These are phyloP conservation scores for Ascochyta viciae-villosae DNA, from an alignment of 2,329 filamentous ascomycete genomes.

Conservation along the genomic window DNA sequence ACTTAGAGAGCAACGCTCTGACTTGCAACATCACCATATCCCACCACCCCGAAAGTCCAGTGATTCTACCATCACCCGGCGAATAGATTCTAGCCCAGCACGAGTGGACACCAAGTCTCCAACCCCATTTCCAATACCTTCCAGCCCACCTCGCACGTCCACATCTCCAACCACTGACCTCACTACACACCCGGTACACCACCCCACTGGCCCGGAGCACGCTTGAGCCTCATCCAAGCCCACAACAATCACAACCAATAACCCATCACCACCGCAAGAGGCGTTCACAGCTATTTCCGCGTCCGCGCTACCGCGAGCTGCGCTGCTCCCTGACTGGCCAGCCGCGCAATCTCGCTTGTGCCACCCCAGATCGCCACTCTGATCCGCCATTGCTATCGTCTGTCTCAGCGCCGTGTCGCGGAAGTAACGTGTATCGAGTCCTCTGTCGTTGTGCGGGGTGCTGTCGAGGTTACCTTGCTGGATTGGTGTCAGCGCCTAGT, in stretches of 20 bases:
- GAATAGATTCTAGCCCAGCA: neutral
- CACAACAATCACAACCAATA: conserved; percentile 1
- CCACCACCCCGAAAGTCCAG: too few species aligned
- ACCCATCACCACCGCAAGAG: conserved; percentile 3
- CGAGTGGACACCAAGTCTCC: neutral
- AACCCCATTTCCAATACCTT: conserved; percentile 1
- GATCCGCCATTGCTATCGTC: conserved; percentile 2
- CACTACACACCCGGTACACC: neutral
- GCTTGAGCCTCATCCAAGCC: conserved; percentile 9
- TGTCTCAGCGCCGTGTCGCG: conserved; percentile 7
- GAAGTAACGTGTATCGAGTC: conserved; percentile 6
- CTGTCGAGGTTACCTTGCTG: neutral
- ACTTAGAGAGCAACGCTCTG: too few species aligned
- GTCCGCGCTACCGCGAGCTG: neutral
- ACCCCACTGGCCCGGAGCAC: conserved; percentile 9
- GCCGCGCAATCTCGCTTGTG: conserved; percentile 12
- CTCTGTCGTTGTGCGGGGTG: neutral
- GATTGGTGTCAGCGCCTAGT: too few species aligned
- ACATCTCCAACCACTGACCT: conserved; percentile 3
- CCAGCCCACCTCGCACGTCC: neutral
- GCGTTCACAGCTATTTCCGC: conserved; percentile 5
- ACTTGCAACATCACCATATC: too few species aligned
- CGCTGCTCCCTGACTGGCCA: conserved; percentile 2
- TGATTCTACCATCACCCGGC: too few species aligned
- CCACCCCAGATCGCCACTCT: conserved; percentile 8